Conservation (phyloP, 768 basidiomycete genomes). For the Suillus bovinus region DNA sequence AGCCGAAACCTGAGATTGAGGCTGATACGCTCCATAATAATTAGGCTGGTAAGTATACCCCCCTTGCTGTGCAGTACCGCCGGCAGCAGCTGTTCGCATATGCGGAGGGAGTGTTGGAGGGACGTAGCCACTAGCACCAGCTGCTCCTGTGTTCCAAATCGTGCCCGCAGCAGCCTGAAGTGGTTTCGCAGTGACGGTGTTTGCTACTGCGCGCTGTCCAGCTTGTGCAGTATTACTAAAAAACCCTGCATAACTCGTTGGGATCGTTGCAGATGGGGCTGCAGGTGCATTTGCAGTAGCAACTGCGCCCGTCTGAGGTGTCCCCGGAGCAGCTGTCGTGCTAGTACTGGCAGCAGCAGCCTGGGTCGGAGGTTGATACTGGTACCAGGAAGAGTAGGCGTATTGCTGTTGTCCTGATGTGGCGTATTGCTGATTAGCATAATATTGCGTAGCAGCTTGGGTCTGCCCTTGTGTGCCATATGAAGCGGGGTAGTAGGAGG, state of each 20-base stretch:
- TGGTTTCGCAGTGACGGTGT: slow-evolving; percentile 44
- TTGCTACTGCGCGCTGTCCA: slow-evolving; percentile 54
- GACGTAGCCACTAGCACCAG: slow-evolving; percentile 18
- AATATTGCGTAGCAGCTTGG: slow-evolving; percentile 35
- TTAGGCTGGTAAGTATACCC: slow-evolving; percentile 28
- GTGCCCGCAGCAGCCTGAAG: slow-evolving; percentile 28
- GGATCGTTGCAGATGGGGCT: slow-evolving; percentile 28
- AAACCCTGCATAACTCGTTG: slow-evolving; percentile 42
- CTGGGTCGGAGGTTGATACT: slow-evolving; percentile 38
- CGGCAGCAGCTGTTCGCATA: slow-evolving; percentile 29
- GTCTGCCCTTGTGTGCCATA: slow-evolving; percentile 28
- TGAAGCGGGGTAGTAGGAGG: slow-evolving; percentile 32
- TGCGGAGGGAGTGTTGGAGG: slow-evolving; percentile 45
- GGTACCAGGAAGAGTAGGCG: slow-evolving; percentile 44
- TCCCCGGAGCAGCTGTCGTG: slow-evolving; percentile 40
- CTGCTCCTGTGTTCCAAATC: slow-evolving; percentile 20
- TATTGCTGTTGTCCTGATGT: slow-evolving; percentile 41
- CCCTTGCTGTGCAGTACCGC: slow-evolving; percentile 23
- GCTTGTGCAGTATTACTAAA: slow-evolving; percentile 34
- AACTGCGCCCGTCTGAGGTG: slow-evolving; percentile 41
- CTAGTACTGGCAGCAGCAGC: slow-evolving; percentile 18
- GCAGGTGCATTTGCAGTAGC: slow-evolving; percentile 28
- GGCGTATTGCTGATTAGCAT: slow-evolving; percentile 36
- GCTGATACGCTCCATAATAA: slow-evolving; percentile 34
- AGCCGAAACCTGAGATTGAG: slow-evolving; percentile 17